These are phyloP conservation scores for Hymenoscyphus albidus DNA, from an alignment of 2,329 filamentous ascomycete species.

Conservation along the genomic window DNA sequence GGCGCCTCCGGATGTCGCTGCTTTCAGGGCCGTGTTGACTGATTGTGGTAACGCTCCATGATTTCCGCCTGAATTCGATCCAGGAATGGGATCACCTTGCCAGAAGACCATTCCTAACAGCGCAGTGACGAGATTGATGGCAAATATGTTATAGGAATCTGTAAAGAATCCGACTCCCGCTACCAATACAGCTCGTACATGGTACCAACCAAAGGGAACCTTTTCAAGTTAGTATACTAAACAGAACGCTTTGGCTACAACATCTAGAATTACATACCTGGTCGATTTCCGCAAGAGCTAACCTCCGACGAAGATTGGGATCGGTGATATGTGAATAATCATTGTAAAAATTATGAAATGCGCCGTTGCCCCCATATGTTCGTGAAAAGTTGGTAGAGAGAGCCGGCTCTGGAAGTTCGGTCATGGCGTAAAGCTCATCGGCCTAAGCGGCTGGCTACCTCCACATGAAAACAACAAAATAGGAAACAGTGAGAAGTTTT, in stretches of 20 bases:
- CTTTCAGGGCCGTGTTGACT: conserved; percentile 72
- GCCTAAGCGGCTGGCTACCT: conserved; percentile 12
- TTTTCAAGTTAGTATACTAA: conserved; percentile 20
- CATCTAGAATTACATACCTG: conserved; percentile 39
- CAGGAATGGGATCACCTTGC: conserved; percentile 43
- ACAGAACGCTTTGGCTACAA: too few relatives aligned
- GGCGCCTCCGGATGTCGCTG: conserved; percentile 75
- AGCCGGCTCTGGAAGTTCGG: conserved; percentile 24
- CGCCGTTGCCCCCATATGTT: conserved; percentile 61
- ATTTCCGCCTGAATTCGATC: conserved; percentile 46
- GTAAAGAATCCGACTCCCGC: conserved; percentile 82
- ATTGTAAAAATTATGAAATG: conserved; percentile 65
- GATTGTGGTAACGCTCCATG: conserved; percentile 56
- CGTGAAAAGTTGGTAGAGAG: conserved; percentile 22
- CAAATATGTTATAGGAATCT: conserved; percentile 78
- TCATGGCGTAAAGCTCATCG: conserved; percentile 18
- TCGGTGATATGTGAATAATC: conserved; percentile 58
- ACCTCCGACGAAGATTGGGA: conserved; percentile 70
- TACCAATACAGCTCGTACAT: conserved; percentile 69
- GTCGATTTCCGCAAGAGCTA: conserved; percentile 76
- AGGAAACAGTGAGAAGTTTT: not conserved
- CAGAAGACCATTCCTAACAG: conserved; percentile 77
- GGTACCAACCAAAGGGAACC: conserved; percentile 63
- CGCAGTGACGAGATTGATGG: conserved; percentile 68
- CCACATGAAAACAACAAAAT: not conserved